Percentiles rank a stretch among this genome's conserved stretches.
Conservation (phyloP, 768 basidiomycete species). For the Suillus luteus region DNA sequence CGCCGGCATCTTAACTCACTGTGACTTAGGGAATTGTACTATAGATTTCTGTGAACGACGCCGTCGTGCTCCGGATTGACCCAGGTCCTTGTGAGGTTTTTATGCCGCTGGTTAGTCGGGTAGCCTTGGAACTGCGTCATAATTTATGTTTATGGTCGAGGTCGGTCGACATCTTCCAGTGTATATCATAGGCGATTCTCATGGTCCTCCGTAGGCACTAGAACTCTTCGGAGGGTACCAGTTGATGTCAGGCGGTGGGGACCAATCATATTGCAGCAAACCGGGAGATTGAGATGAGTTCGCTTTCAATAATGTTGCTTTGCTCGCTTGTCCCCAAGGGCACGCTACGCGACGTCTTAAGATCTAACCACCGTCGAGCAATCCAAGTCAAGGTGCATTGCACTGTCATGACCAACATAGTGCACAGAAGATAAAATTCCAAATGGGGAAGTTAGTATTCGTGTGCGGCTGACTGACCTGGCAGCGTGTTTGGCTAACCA, state of each 20-base stretch:
- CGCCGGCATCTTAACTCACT: constrained; percentile 19
- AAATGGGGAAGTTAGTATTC: constrained; percentile 21
- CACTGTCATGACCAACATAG: neutral
- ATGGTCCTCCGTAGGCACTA: neutral
- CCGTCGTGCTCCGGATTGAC: neutral
- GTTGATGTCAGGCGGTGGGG: neutral
- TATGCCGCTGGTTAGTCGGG: neutral
- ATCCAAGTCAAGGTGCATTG: neutral
- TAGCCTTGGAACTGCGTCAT: neutral
- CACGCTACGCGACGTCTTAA: neutral
- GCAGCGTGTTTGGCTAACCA: constrained; percentile 26
- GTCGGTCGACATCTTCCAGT: neutral
- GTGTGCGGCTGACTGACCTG: constrained; percentile 14
- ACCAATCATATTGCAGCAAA: constrained; percentile 1
- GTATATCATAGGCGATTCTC: neutral
- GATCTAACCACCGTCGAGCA: neutral
- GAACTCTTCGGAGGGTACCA: neutral
- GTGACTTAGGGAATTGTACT: constrained; percentile 3
- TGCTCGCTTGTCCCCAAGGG: neutral
- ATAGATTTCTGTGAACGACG: constrained; percentile 7
- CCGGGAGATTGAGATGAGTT: neutral
- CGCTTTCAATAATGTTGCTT: neutral
- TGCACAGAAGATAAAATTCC: neutral
- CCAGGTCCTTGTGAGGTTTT: neutral
- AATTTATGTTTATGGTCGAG: neutral